Evolutionary conservation across 2,329 filamentous ascomycete species (phyloP).

Genomic region (Cytospora schulzeri): DNA sequence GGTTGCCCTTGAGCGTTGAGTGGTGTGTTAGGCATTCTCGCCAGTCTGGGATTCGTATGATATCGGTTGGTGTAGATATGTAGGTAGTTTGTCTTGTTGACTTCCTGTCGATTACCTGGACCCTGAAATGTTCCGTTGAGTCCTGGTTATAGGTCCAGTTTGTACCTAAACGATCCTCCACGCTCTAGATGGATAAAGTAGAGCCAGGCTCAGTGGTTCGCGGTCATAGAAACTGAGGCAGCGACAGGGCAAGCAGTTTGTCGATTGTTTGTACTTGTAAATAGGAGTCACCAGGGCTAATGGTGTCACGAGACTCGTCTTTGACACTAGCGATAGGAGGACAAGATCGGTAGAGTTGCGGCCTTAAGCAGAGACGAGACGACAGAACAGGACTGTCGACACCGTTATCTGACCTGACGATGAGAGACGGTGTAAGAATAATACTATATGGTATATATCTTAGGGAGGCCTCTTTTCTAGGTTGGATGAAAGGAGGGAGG

Average conservation of each 20-base stretch:
- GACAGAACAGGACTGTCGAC: not conserved
- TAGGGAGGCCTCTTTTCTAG: not conserved
- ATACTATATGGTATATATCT: not conserved
- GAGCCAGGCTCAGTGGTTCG: not conserved
- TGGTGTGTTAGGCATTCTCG: slow-evolving; percentile 20
- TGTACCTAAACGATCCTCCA: not conserved
- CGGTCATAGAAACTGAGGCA: not conserved
- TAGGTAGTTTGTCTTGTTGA: not conserved
- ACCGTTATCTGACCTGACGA: slow-evolving; percentile 5
- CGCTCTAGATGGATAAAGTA: not conserved
- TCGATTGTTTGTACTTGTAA: not conserved
- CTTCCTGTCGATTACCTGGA: not conserved
- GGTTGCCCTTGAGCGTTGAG: slow-evolving; percentile 26
- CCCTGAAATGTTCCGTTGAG: not conserved
- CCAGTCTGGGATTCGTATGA: not conserved
- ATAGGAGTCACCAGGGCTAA: not conserved
- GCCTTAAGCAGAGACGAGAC: not conserved
- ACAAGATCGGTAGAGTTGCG: not conserved
- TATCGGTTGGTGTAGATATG: not conserved
- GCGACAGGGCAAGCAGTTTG: not conserved
- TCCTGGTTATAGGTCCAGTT: not conserved
- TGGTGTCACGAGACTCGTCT: not conserved
- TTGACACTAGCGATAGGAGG: not conserved
- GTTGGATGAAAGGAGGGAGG: no score
- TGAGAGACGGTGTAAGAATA: not conserved